A percentile compares a stretch with the other conserved stretches of the same genome.
phyloP scores from a whole-genome alignment of 768 basidiomycete species.

The Phallus indusiatus region DNA sequence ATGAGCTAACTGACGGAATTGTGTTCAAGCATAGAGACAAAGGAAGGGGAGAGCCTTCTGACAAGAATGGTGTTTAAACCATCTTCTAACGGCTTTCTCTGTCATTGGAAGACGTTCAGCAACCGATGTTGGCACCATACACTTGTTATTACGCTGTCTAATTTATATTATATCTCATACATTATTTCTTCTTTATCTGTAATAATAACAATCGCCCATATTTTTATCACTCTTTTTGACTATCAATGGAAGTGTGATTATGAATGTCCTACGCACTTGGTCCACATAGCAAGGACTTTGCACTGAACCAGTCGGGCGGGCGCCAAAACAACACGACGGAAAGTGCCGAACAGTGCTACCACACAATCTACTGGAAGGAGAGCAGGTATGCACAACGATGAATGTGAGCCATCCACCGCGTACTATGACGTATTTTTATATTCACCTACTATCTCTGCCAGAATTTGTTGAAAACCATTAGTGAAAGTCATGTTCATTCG shows the following conservation, averaged over 20 bases:
- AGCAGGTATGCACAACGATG: constrained; percentile 19
- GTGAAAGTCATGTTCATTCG: constrained; percentile 62
- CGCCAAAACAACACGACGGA: background rate
- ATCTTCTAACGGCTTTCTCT: background rate
- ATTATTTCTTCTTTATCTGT: background rate
- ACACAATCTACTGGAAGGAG: background rate
- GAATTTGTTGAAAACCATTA: constrained; percentile 87
- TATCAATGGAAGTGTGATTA: too few relatives aligned
- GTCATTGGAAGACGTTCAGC: background rate
- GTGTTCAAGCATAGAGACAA: background rate
- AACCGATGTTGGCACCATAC: background rate
- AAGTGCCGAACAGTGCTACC: constrained; percentile 4
- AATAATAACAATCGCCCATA: background rate
- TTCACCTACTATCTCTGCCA: constrained; percentile 22
- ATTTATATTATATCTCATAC: background rate
- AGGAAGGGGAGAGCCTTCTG: background rate
- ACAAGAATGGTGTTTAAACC: background rate
- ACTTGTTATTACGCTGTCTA: background rate
- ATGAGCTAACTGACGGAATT: background rate
- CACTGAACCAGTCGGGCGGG: background rate
- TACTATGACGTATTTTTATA: constrained; percentile 20
- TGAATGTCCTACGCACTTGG: background rate
- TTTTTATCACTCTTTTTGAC: too few relatives aligned
- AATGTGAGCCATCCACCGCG: constrained; percentile 23
- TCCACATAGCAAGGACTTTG: background rate